Evolutionary conservation across 768 basidiomycete species (phyloP), one percentile per base, ranked within the genome.

Genomic region (Psilocybe sp.): DNA sequence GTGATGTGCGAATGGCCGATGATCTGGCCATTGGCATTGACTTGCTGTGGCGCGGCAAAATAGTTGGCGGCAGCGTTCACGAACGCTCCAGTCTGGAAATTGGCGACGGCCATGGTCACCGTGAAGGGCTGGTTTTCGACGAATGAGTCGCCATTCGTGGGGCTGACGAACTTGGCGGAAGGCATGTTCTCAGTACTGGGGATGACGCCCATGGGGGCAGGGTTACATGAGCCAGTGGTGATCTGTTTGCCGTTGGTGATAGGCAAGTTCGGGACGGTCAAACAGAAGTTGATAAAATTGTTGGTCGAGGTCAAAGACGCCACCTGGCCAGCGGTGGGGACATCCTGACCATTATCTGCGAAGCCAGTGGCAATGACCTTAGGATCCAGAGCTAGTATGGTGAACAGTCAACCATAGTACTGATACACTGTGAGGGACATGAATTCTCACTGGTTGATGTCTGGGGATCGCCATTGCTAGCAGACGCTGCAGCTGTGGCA

Each of bases 231-330:
- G 11, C 49, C 49, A 20, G 49, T 43, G 11, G 40, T 42, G n/a
- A 50, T 50, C 23, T 50, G 49, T 50, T 67, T 55, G 28, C 76
- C 77, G 59, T 79, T 77, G 49, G 85, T 87, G 51, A 85, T 69
- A 10, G 82, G 75, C 43, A 76, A 64, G 45, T 75, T 58, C 6
- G 75, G 65, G 4, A 75, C 62, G 7, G 76, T 71, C 40, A 67
- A 56, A 58, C 73, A 77, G 55, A 70, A 72, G 66, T 75, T 73
- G 64, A 78, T 75, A 58, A 73, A 80, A 65, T 80, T 80, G 64
- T 79, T 77, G 28, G 64, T 66, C 20, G 71, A 72, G 7, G 75
- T 76, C 38, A 73, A 60, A 9, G 73, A 76, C 6, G 70, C 60
- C 38, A 72, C 73, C 58, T 75, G 73, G 45, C 73, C 73, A 45